These are phyloP conservation scores for Ogataea populi-albae DNA, from an alignment of 805 yeast species.

Conservation along the genomic window DNA sequence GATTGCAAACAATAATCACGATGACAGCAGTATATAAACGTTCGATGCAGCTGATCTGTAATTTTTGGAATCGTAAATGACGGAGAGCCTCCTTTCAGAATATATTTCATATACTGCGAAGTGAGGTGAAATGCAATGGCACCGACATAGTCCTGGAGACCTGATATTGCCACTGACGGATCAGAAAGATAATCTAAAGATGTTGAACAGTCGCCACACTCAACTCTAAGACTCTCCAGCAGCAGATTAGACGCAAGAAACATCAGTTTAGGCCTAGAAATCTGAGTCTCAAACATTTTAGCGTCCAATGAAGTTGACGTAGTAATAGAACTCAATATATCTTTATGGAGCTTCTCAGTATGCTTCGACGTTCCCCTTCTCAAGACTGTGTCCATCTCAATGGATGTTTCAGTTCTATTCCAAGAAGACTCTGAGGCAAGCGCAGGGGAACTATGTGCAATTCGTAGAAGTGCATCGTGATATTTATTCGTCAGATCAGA, in stretches of 20 bases:
- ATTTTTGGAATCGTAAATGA: slow-evolving; percentile 56
- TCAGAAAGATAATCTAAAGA: slow-evolving; percentile 78
- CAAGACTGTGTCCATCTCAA: slow-evolving; percentile 87
- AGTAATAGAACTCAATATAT: slow-evolving; percentile 47
- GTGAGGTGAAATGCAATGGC: slow-evolving; percentile 59
- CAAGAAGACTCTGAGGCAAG: slow-evolving; percentile 78
- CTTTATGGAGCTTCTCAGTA: slow-evolving; percentile 73
- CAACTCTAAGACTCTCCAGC: slow-evolving; percentile 75
- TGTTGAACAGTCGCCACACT: slow-evolving; percentile 78
- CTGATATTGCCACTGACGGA: slow-evolving; percentile 68
- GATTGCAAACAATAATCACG: slow-evolving; percentile 71
- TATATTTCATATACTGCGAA: slow-evolving; percentile 50
- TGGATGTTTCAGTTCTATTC: slow-evolving; percentile 83
- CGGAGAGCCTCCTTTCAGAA: slow-evolving; percentile 51
- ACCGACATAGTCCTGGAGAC: slow-evolving; percentile 66
- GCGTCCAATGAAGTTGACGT: slow-evolving; percentile 50
- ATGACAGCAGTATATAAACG: slow-evolving; percentile 73
- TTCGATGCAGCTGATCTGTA: slow-evolving; percentile 65
- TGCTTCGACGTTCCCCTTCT: slow-evolving; percentile 85
- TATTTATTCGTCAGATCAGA: slow-evolving; percentile 53
- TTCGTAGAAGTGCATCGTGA: slow-evolving; percentile 50
- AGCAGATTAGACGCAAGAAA: slow-evolving; percentile 80
- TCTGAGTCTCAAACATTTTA: slow-evolving; percentile 36
- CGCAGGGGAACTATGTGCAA: slow-evolving; percentile 87
- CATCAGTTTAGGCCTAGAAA: slow-evolving; percentile 78